Percentiles rank a stretch among this genome's conserved stretches.
Evolutionary conservation across 2,329 filamentous ascomycete genomes (phyloP).

Genomic region (Botrytis sinoallii): DNA sequence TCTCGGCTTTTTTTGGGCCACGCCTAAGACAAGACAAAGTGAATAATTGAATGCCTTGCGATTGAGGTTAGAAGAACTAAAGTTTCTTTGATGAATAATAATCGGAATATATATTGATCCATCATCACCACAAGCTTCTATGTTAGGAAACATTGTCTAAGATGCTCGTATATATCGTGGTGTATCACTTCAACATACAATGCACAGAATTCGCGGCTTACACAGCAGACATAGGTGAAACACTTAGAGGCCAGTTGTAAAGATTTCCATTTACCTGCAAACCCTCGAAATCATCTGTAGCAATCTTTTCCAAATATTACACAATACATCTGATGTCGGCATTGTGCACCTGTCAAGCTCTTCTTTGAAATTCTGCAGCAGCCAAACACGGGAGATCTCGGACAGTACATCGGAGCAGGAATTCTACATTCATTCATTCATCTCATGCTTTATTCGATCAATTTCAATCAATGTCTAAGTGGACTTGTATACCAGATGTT

Average conservation of each 20-base stretch:
- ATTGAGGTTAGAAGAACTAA: conserved; percentile 6
- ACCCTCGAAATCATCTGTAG: background rate
- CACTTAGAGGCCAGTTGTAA: background rate
- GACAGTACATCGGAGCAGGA: background rate
- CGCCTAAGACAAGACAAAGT: background rate
- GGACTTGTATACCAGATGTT: background rate
- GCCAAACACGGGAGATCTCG: background rate
- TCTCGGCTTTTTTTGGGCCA: conserved; percentile 7
- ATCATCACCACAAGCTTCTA: background rate
- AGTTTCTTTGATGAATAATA: background rate
- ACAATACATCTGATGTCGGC: background rate
- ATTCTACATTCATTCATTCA: background rate
- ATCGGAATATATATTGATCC: background rate
- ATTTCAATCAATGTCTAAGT: background rate
- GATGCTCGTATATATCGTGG: background rate
- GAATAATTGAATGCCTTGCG: conserved; percentile 5
- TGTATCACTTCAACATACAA: background rate
- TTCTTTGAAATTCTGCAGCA: background rate
- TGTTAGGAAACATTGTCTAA: background rate
- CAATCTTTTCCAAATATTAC: background rate
- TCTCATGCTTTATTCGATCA: background rate
- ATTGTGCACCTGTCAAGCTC: background rate
- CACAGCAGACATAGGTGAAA: background rate
- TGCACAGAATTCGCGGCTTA: background rate
- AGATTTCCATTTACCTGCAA: background rate